Base-by-base conservation (phyloP, 148 eudicot species). In the Silene latifolia region DNA sequence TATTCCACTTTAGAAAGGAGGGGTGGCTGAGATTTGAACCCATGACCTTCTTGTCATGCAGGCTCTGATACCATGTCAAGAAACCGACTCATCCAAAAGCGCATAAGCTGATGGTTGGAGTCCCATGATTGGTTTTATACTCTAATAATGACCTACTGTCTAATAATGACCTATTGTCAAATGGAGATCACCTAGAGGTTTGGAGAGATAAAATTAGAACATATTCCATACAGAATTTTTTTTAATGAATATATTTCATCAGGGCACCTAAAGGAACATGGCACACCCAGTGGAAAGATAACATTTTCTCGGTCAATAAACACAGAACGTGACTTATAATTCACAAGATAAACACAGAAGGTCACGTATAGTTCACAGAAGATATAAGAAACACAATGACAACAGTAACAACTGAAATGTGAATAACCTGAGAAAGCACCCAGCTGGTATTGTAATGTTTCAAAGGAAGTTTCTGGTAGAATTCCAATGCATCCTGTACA, bases 381-480 rank as follows among this genome's bases (percentile, higher is more conserved):
- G 63, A 20, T 60, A 60, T 60, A 60, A 51, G 59, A 68, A 67
- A 12, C 27, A 56, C n/a, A 47, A 4, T 18, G 4, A 59, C 14
- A 27, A 7, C 27, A 20, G 64, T 57, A 11, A 65, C 19, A 39
- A 8, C 3, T n/a, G 57, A 11, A 2, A 8, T 12, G 29, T 25
- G 23, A 58, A 27, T 63, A 77, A 92, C 99, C 97, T 96, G 99
- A 57, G 93, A 92, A 79, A 92, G 99, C 72, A 92, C 99, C 99
- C 99, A 96, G 42, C 91, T 87, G 25, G 99, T 96, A 62, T 89
- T 86, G 72, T 90, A 96, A 79, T 96, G 99, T 62, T 90, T 89
- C 51, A 84, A 83, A 1, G 98, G 94, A 70, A 96, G 98, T 79
- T 89, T 88, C 59, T 81, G 85, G 78, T 88, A 96, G 63, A 85